Percentiles rank a stretch among this genome's conserved stretches.
phyloP scores from a whole-genome alignment of 192 early-diverging fungal species.

The Podila epicladia region DNA sequence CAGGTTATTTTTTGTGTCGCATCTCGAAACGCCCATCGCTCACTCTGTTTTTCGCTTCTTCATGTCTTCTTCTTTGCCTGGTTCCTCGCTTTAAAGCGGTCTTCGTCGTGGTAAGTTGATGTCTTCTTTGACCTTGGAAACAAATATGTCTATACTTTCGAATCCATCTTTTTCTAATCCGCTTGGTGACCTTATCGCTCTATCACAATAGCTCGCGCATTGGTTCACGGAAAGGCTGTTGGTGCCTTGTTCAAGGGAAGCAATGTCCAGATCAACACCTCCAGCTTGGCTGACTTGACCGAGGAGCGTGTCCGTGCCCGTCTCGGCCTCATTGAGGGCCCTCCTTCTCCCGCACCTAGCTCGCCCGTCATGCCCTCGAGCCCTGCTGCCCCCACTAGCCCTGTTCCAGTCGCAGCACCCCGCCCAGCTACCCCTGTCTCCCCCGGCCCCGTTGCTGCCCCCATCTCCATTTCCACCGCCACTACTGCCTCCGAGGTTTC shows the following conservation, averaged over 20 bases:
- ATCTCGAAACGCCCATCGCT: neutral
- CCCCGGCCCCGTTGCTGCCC: too few species aligned
- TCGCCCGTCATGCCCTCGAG: slow-evolving; percentile 31
- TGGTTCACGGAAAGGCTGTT: slow-evolving; percentile 72
- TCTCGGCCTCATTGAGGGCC: slow-evolving; percentile 34
- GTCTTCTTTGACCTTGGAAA: neutral
- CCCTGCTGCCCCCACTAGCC: neutral
- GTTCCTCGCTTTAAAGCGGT: slow-evolving; percentile 46
- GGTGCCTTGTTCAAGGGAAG: slow-evolving; percentile 62
- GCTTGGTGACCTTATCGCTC: neutral
- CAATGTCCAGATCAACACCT: slow-evolving; percentile 52
- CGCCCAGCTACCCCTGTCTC: slow-evolving; percentile 20
- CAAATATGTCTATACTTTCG: too few species aligned
- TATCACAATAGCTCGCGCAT: slow-evolving; percentile 58
- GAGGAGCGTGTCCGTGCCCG: slow-evolving; percentile 34
- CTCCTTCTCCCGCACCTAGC: slow-evolving; percentile 20
- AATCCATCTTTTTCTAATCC: too few species aligned
- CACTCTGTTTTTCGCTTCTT: neutral
- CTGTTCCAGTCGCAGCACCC: slow-evolving; percentile 30
- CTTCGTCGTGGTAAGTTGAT: slow-evolving; percentile 58
- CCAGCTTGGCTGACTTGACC: slow-evolving; percentile 24
- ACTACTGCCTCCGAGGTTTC: slow-evolving; percentile 12
- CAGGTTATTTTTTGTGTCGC: neutral
- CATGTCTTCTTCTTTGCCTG: neutral
- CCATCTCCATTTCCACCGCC: slow-evolving; percentile 23